These are phyloP conservation scores for Aspergillus flavus DNA, from an alignment of 2,329 filamentous ascomycete genomes.

Conservation along the genomic window DNA sequence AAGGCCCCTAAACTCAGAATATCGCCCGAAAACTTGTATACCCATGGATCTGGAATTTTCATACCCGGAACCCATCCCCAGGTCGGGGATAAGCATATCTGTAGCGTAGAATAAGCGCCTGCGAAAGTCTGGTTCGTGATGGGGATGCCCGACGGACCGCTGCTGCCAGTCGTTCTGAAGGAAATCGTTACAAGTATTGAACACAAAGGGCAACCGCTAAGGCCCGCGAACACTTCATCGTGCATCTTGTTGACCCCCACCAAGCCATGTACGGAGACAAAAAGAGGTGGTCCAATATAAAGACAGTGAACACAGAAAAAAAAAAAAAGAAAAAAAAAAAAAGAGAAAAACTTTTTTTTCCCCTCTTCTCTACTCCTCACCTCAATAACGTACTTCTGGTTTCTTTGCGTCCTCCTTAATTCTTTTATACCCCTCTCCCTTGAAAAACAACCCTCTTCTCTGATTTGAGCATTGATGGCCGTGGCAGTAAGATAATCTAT, in stretches of 20 bases:
- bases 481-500: conserved; percentile 7
- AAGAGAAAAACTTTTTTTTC: not conserved
- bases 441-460: not conserved
- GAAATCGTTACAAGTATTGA: not conserved
- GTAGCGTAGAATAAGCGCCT: conserved; percentile 26
- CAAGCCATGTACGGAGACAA: conserved; percentile 17
- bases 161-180: conserved; percentile 18
- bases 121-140: conserved; percentile 27
- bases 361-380: conserved; percentile 2
- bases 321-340: not conserved
- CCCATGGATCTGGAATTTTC: conserved; percentile 12
- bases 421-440: not conserved
- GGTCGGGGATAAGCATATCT: conserved; percentile 29
- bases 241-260: conserved; percentile 22
- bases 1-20: conserved; percentile 2
- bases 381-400: conserved; percentile 7
- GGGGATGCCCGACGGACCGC: conserved; percentile 18
- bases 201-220: conserved; percentile 21
- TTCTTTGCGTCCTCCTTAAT: not conserved
- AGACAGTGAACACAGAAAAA: not conserved
- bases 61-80: conserved; percentile 15
- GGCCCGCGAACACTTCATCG: conserved; percentile 25
- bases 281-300: conserved; percentile 5
- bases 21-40: conserved; percentile 3
- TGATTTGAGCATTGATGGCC: not conserved